Percentiles rank a stretch among this genome's conserved stretches.
These are phyloP conservation scores for Aspergillus chevalieri DNA, from an alignment of 2,329 filamentous ascomycete genomes.

Conservation along the genomic window DNA sequence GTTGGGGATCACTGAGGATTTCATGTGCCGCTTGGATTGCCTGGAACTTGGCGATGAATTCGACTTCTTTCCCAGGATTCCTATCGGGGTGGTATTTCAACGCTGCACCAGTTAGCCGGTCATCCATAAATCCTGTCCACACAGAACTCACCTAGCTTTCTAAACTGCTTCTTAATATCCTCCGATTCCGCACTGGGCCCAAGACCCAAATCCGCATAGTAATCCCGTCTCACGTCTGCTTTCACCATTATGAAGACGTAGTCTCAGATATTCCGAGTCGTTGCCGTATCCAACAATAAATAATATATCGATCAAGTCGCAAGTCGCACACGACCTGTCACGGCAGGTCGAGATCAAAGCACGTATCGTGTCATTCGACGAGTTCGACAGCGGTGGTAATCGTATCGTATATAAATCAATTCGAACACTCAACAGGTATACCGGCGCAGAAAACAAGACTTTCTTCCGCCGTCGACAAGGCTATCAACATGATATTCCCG, in stretches of 20 bases:
- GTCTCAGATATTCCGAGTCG: background rate
- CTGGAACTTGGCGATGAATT: constrained; percentile 77
- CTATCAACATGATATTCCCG: background rate
- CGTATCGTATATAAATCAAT: background rate
- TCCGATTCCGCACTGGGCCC: constrained; percentile 59
- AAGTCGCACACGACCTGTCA: background rate
- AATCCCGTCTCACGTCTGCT: constrained; percentile 64
- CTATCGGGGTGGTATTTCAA: constrained; percentile 84
- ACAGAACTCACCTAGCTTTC: constrained; percentile 61
- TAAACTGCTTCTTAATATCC: constrained; percentile 81
- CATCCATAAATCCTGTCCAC: too few species aligned
- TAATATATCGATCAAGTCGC: background rate
- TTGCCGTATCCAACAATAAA: background rate
- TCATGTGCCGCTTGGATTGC: constrained; percentile 82
- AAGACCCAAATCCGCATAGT: constrained; percentile 79
- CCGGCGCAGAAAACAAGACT: background rate
- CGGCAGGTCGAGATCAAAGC: background rate
- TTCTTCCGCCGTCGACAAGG: background rate
- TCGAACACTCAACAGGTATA: background rate
- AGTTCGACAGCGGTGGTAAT: background rate
- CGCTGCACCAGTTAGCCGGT: constrained; percentile 45
- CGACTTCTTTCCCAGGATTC: constrained; percentile 73
- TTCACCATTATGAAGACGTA: constrained; percentile 56
- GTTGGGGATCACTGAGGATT: constrained; percentile 57
- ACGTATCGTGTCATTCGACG: background rate